phyloP scores from a whole-genome alignment of 768 basidiomycete species.

The Termitomyces titanicus region DNA sequence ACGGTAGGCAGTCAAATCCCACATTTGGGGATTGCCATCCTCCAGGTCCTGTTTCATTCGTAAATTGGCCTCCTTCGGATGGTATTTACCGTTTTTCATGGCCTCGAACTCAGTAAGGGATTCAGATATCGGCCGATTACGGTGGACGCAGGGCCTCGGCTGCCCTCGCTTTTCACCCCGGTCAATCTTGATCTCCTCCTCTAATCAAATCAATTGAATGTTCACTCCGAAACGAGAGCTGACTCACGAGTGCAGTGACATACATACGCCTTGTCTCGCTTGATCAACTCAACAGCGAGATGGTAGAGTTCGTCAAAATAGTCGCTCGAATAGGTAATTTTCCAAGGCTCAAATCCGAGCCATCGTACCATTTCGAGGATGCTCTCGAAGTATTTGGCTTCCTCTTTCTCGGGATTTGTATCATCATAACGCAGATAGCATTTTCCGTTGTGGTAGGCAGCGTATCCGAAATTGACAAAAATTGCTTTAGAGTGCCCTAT shows the following conservation, averaged over 20 bases:
- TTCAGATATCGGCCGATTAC: conserved; percentile 81
- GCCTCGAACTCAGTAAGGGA: conserved; percentile 84
- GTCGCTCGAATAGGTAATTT: conserved; percentile 98
- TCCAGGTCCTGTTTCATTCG: conserved; percentile 97
- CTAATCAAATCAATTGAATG: conserved; percentile 34
- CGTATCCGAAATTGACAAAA: conserved; percentile 98
- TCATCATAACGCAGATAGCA: conserved; percentile 97
- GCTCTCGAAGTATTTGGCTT: conserved; percentile 93
- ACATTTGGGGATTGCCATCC: conserved; percentile 97
- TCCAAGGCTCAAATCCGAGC: conserved; percentile 98
- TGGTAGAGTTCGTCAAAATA: conserved; percentile 88
- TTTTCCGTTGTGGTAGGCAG: conserved; percentile 87
- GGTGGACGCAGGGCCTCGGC: conserved; percentile 83
- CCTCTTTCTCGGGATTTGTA: conserved; percentile 98
- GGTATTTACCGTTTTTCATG: conserved; percentile 90
- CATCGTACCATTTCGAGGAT: conserved; percentile 94
- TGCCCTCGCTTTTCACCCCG: conserved; percentile 82
- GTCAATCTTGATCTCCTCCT: conserved; percentile 87
- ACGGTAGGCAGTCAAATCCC: conserved; percentile 97
- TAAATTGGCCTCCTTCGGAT: conserved; percentile 87
- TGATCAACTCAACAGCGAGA: conserved; percentile 84
- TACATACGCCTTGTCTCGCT: conserved; percentile 89
- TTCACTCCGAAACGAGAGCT: neutral
- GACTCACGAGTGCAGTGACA: conserved; percentile 92
- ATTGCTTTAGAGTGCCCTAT: conserved; percentile 98